Evolutionary conservation across 2,329 filamentous ascomycete genomes (phyloP).

Genomic region (Penicillium hordei): DNA sequence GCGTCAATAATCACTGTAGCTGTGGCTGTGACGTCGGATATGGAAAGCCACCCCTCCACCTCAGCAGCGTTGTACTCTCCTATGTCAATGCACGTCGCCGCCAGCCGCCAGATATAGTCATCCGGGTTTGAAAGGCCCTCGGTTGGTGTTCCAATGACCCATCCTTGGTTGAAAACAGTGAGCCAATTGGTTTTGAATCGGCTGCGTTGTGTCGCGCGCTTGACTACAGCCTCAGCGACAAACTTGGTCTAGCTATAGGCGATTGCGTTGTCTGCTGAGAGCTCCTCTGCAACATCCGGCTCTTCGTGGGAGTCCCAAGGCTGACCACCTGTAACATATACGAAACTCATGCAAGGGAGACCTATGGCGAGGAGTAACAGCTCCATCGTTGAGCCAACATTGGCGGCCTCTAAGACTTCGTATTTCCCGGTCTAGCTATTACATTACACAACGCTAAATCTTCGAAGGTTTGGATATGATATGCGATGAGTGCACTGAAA

Average conservation of each 20-base stretch:
- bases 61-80: too few species aligned
- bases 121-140: too few species aligned
- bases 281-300: background rate
- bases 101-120: too few species aligned
- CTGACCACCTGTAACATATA: background rate
- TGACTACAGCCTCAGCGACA: background rate
- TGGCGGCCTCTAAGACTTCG: background rate
- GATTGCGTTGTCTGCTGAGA: background rate
- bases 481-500: too few species aligned
- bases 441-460: too few species aligned
- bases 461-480: too few species aligned
- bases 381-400: background rate
- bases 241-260: slow-evolving; percentile 1
- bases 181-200: background rate
- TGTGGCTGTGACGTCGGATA: too few species aligned
- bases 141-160: too few species aligned
- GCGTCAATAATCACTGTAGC: too few species aligned
- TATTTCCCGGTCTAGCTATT: too few species aligned
- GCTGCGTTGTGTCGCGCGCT: background rate
- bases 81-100: too few species aligned
- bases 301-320: background rate
- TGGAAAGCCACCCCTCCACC: too few species aligned
- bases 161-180: background rate
- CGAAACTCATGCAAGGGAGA: background rate
- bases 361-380: background rate